These are phyloP conservation scores for Aspergillus neotritici DNA, from an alignment of 2,329 filamentous ascomycete species.

Conservation along the genomic window DNA sequence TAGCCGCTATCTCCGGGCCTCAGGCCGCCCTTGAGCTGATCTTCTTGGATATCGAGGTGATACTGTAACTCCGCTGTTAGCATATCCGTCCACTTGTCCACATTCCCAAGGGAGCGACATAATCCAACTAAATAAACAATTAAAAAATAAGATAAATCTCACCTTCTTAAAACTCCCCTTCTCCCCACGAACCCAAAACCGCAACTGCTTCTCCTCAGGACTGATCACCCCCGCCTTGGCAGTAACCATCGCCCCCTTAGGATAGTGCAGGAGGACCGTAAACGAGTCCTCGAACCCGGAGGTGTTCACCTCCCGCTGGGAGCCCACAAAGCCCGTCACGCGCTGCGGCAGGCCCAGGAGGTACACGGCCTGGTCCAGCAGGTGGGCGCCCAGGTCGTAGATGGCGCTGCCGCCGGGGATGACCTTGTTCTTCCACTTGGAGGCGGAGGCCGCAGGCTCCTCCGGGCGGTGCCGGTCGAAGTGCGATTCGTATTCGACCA, in stretches of 20 bases:
- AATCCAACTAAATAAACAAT: background rate
- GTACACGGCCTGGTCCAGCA: conserved; percentile 68
- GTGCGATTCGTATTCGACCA: conserved; percentile 73
- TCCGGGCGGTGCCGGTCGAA: conserved; percentile 68
- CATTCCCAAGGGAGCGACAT: background rate
- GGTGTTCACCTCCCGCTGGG: conserved; percentile 57
- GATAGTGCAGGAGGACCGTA: conserved; percentile 63
- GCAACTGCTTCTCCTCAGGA: conserved; percentile 61
- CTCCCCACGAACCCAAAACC: conserved; percentile 71
- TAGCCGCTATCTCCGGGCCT: conserved; percentile 59
- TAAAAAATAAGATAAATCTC: conserved; percentile 30
- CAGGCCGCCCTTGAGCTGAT: conserved; percentile 61
- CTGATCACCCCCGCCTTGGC: conserved; percentile 65
- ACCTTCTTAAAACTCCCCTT: conserved; percentile 70
- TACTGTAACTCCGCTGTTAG: conserved; percentile 30
- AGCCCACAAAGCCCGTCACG: conserved; percentile 64
- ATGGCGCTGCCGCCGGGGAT: conserved; percentile 63
- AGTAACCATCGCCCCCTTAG: conserved; percentile 58
- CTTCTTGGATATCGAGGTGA: conserved; percentile 68
- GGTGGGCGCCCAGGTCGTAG: conserved; percentile 70
- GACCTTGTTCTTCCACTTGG: conserved; percentile 62
- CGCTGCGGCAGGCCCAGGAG: conserved; percentile 63
- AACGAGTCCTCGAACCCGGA: conserved; percentile 46
- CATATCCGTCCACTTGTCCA: background rate
- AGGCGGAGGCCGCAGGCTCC: conserved; percentile 38